Percentiles rank a stretch among this genome's conserved stretches.
Evolutionary conservation across 176 grass and related monocot species (phyloP).

Genomic region (Zea luxurians): DNA sequence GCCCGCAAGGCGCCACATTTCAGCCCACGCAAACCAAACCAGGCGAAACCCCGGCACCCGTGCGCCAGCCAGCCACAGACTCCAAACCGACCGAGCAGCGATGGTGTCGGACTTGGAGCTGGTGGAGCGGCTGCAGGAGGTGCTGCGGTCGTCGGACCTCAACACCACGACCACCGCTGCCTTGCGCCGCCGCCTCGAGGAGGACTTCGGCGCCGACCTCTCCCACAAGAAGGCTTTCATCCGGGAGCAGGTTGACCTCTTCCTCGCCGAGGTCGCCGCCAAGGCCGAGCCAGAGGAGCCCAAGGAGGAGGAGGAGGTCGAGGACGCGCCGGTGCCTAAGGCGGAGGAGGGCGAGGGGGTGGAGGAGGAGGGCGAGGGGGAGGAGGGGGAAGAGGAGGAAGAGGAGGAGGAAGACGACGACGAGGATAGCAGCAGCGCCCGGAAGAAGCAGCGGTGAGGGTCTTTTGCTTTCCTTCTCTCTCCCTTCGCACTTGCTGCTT

Average conservation of each 20-base stretch:
- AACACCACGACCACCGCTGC: constrained; percentile 75
- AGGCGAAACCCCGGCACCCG: constrained; percentile 38
- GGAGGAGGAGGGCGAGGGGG: constrained; percentile 42
- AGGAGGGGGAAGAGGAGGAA: neutral
- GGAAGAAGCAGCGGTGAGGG: constrained; percentile 79
- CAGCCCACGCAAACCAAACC: constrained; percentile 55
- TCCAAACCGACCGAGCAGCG: constrained; percentile 49
- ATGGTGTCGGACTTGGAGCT: constrained; percentile 96
- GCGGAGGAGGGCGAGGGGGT: neutral
- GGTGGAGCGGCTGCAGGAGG: constrained; percentile 73
- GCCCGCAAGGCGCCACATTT: constrained; percentile 18
- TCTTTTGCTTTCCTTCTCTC: constrained; percentile 17
- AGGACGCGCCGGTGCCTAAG: constrained; percentile 27
- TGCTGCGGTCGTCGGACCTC: constrained; percentile 87
- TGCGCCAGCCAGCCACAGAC: constrained; percentile 37
- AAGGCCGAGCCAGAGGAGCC: constrained; percentile 38
- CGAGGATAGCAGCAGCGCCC: constrained; percentile 37
- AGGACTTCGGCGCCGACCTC: constrained; percentile 85
- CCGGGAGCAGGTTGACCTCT: constrained; percentile 89
- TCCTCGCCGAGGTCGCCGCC: constrained; percentile 57
- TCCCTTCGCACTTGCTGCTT: constrained; percentile 26
- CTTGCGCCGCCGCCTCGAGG: constrained; percentile 85
- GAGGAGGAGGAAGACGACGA: constrained; percentile 12
- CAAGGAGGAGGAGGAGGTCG: constrained; percentile 27
- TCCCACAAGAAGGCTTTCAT: constrained; percentile 93